Evolutionary conservation across 1,284 basidiomycete species (phyloP).

Genomic region (Trichosporon coremiiforme): DNA sequence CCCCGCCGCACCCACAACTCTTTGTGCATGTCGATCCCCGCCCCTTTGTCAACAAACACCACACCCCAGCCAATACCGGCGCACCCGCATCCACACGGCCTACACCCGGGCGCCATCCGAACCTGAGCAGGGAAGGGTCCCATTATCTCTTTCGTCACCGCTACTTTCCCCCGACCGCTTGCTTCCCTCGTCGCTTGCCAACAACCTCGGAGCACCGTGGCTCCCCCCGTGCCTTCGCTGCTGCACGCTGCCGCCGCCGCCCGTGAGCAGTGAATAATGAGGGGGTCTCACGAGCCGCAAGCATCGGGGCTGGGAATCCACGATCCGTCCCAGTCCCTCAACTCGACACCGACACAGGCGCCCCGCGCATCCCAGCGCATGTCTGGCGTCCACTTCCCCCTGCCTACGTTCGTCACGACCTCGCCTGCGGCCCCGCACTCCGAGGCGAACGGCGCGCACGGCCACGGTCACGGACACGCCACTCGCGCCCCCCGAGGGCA

Average conservation of each 20-base stretch:
- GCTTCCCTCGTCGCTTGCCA: not conserved
- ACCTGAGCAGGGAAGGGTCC: not conserved
- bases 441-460: not conserved
- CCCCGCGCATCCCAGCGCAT: conserved; percentile 2
- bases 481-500: not conserved
- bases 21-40: conserved; percentile 4
- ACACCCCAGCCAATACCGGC: not conserved
- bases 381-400: not conserved
- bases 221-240: not conserved
- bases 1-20: not conserved
- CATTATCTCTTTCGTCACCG: conserved; percentile 4
- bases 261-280: conserved; percentile 17
- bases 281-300: conserved; percentile 13
- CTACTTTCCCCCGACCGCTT: not conserved
- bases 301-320: not conserved
- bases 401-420: conserved; percentile 4
- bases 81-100: too few species aligned
- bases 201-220: not conserved
- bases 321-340: not conserved
- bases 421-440: not conserved
- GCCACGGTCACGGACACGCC: not conserved
- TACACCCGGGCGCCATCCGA: not conserved
- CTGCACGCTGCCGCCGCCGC: not conserved
- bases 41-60: not conserved
- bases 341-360: not conserved